phyloP scores from a whole-genome alignment of 345 rosid genomes.

The Acer campestre region DNA sequence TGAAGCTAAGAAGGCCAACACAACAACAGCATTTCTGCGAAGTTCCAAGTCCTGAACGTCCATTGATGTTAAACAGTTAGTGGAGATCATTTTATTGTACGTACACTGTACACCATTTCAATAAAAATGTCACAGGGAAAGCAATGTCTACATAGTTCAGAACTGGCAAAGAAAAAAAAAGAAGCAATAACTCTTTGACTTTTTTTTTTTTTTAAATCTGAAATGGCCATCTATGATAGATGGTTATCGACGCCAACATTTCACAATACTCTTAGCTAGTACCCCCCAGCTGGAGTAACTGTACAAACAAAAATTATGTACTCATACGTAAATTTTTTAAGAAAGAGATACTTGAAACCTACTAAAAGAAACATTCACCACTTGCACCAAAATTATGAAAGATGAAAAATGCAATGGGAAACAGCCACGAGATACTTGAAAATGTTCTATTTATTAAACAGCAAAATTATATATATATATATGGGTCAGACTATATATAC shows the following conservation, averaged over 20 bases:
- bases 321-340: not conserved
- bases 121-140: not conserved
- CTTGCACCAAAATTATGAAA: not conserved
- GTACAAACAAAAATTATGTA: not conserved
- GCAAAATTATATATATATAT: no score
- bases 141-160: not conserved
- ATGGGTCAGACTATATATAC: no score
- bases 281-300: not conserved
- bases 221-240: not conserved
- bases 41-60: slow-evolving; percentile 74
- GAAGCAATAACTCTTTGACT: not conserved
- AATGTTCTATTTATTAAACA: no score
- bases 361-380: not conserved
- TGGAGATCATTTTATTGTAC: not conserved
- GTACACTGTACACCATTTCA: not conserved
- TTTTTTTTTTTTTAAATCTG: not conserved
- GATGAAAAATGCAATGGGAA: not conserved
- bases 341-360: not conserved
- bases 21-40: slow-evolving; percentile 54
- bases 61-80: slow-evolving; percentile 15
- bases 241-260: not conserved
- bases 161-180: not conserved
- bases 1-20: slow-evolving; percentile 74
- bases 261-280: not conserved
- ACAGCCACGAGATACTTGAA: not conserved